Evolutionary conservation across 2,329 filamentous ascomycete species (phyloP), one percentile per base, ranked within the genome.

Genomic region (Diaporthe batatas): DNA sequence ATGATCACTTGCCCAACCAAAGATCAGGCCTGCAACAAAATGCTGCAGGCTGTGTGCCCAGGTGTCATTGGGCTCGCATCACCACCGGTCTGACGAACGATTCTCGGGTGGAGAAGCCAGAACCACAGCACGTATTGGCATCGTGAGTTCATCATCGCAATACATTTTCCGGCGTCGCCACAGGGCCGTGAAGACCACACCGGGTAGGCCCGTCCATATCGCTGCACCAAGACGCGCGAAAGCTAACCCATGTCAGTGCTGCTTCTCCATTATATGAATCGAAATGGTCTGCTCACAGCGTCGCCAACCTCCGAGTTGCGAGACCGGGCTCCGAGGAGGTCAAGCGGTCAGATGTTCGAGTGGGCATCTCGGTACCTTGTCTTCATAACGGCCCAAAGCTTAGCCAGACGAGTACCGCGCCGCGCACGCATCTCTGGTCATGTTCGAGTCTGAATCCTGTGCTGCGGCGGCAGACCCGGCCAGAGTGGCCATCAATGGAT

Each of bases 1-100:
- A 47, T 65, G 62, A 65, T 51, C 44, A 29, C 62, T 23, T 34
- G 62, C 44, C 23, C 14, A 49, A 32, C 34, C 29, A 65, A 47
- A 65, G 12, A 18, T 51, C 32, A 14, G 29, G 36, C 47, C 47
- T 67, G 47, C 47, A 12, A 12, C 32, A 11, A 25, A n/a, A 51
- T 25, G 47, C 62, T 67, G 62, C 44, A 39, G 18, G 21, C 14
- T 42, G 11, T n/a, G n/a, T n/a, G n/a, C n/a, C n/a, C n/a, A n/a
- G n/a, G 18, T 34, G 47, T 21, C 47, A 25, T 23, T 36, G 39
- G 47, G 11, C 21, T 39, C 16, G 44, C 21, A 39, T 53, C 12
- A 25, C 5, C 8, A 47, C 44, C 32, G 25, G 62, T 36, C 12
- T 12, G 10, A 29, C 32, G 32, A 21, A 39, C 18, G 32, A 39